Percentiles rank a stretch among this genome's conserved stretches.
Evolutionary conservation across 2,329 filamentous ascomycete genomes (phyloP).

Genomic region (Helotiales sp.): DNA sequence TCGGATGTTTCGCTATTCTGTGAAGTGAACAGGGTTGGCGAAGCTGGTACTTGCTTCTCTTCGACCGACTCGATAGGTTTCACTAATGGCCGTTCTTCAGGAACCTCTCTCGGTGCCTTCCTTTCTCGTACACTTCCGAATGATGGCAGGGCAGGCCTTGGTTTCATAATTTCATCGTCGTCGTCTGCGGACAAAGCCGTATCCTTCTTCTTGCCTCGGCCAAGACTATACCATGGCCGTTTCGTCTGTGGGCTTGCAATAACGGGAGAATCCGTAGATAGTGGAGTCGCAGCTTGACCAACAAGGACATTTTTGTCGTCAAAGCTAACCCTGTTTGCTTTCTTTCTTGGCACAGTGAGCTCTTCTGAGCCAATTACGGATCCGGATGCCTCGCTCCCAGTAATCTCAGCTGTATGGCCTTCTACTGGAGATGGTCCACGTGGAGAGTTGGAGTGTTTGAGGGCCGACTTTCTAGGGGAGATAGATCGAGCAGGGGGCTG

Average conservation of each 20-base stretch:
- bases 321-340: slow-evolving; percentile 75
- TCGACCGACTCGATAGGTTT: slow-evolving; percentile 47
- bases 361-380: slow-evolving; percentile 27
- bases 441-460: slow-evolving; percentile 64
- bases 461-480: slow-evolving; percentile 74
- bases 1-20: slow-evolving; percentile 22
- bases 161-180: slow-evolving; percentile 69
- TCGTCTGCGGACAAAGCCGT: slow-evolving; percentile 54
- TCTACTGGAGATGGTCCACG: slow-evolving; percentile 50
- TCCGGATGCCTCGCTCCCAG: slow-evolving; percentile 43
- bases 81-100: slow-evolving; percentile 58
- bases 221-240: slow-evolving; percentile 54
- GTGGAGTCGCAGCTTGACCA: slow-evolving; percentile 45
- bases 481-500: slow-evolving; percentile 69
- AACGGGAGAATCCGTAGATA: slow-evolving; percentile 42
- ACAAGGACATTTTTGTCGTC: slow-evolving; percentile 59
- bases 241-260: slow-evolving; percentile 42
- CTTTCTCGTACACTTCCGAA: slow-evolving; percentile 74
- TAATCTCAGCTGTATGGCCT: slow-evolving; percentile 35
- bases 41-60: slow-evolving; percentile 28
- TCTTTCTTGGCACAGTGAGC: slow-evolving; percentile 50
- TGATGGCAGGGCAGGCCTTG: slow-evolving; percentile 70
- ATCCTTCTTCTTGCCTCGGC: slow-evolving; percentile 52
- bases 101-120: slow-evolving; percentile 51
- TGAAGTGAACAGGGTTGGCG: slow-evolving; percentile 31